Conservation (phyloP, 371 early-diverging fungal species). For the Mucor lusitanicus region DNA sequence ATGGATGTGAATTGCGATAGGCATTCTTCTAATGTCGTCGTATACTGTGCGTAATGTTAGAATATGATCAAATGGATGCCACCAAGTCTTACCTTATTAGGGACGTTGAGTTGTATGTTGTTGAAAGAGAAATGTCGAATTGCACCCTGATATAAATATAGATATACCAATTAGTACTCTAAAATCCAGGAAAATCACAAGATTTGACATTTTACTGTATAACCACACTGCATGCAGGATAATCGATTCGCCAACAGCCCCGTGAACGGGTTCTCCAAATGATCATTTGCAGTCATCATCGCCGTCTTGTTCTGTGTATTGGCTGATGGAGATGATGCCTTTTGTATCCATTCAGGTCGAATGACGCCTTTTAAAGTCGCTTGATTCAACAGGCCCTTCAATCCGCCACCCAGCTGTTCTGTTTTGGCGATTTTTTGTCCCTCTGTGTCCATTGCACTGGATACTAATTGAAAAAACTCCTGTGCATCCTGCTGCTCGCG, state of each 20-base stretch:
- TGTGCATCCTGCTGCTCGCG: slow-evolving; percentile 92
- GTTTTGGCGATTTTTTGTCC: slow-evolving; percentile 19
- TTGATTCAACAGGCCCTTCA: slow-evolving; percentile 18
- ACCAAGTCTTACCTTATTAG: slow-evolving; percentile 44
- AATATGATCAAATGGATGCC: neutral
- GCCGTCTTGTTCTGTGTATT: neutral
- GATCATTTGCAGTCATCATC: neutral
- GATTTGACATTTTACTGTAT: slow-evolving; percentile 48
- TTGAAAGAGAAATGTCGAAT: slow-evolving; percentile 78
- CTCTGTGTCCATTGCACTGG: slow-evolving; percentile 73
- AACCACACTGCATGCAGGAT: slow-evolving; percentile 67
- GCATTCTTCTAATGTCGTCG: slow-evolving; percentile 65
- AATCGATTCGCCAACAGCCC: slow-evolving; percentile 68
- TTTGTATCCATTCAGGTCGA: neutral
- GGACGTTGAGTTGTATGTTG: slow-evolving; percentile 68
- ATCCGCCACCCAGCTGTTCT: slow-evolving; percentile 13
- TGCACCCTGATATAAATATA: slow-evolving; percentile 50
- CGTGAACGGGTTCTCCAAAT: slow-evolving; percentile 53
- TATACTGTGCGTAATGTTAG: slow-evolving; percentile 22
- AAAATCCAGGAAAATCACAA: neutral
- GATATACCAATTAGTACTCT: neutral
- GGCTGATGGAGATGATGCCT: neutral
- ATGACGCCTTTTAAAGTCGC: neutral
- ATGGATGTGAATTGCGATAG: slow-evolving; percentile 63
- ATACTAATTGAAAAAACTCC: slow-evolving; percentile 87